Evolutionary conservation across 2,329 filamentous ascomycete genomes (phyloP), one percentile per base, ranked within the genome.

Genomic region (Aspergillus viridinutans): DNA sequence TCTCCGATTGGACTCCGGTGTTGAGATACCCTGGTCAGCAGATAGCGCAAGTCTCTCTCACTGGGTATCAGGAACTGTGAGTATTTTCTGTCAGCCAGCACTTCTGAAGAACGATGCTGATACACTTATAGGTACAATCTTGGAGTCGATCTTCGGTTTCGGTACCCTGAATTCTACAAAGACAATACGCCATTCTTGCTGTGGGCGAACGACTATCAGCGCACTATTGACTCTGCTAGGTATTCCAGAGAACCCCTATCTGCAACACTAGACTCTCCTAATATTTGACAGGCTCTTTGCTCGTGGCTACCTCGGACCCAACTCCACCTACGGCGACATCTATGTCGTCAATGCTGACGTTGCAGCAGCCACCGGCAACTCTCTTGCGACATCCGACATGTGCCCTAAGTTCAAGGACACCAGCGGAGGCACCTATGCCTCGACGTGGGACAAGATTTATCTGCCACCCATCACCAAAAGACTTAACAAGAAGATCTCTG

Each of bases 131-230:
- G 81, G 80, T 64, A 61, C 32, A 55, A 64, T 23, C 56, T 64
- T 4, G 62, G 62, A 3, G 58, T 54, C 14, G 54, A 60, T 23
- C 49, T 64, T 14, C 61, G 62, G 14, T 61, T 62, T 38, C 56
- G 60, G 10, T 62, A 64, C 40, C 76, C 79, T 0, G 69, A 80
- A 40, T 76, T 88, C 20, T 80, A 81, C 59, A 65, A 73, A 26
- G 74, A 80, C 57, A 76, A 78, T 54, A 74, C 72, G 0, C 73
- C 75, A 1, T 87, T 88, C 63, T 75, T 81, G 8, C 80, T 86
- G 6, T 89, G 84, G 83, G 80, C 84, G 20, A 89, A 89, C 67
- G 82, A 85, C 63, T 88, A 88, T 68, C 81, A 83, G 5, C 80
- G 84, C 5, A 67, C 67, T 2, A 65, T 70, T 28, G 60, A 62